Conservation (phyloP, 257 asterid genomes). For the Plantago ovata region DNA sequence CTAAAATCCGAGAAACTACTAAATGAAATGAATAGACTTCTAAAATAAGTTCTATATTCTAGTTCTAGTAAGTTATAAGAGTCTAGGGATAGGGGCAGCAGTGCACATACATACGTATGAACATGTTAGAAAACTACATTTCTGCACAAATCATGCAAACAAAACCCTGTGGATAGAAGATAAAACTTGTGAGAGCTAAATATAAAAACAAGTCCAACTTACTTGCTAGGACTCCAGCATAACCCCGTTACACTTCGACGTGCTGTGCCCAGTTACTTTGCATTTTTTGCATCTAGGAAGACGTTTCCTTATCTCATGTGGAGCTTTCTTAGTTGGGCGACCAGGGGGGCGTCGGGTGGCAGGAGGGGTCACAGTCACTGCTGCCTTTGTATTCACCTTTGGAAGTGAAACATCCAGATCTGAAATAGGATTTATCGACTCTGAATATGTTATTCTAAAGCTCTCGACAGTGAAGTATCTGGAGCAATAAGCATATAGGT, state of each 20-base stretch:
- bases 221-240: slow-evolving; percentile 49
- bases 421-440: slow-evolving; percentile 57
- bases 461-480: slow-evolving; percentile 60
- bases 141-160: no score
- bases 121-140: no score
- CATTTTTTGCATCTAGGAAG: slow-evolving; percentile 91
- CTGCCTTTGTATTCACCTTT: slow-evolving; percentile 39
- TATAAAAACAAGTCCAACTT: slow-evolving; percentile 5
- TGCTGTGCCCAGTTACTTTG: slow-evolving; percentile 93
- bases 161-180: no score
- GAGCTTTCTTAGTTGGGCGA: slow-evolving; percentile 69
- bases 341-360: slow-evolving; percentile 98
- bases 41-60: no score
- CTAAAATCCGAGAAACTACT: no score
- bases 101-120: no score
- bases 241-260: slow-evolving; percentile 87
- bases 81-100: no score
- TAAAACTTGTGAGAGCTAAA: not conserved
- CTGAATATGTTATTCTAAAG: slow-evolving; percentile 71
- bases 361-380: slow-evolving; percentile 79
- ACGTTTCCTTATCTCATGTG: slow-evolving; percentile 60
- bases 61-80: no score
- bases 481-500: slow-evolving; percentile 67
- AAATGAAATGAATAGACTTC: no score
- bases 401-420: slow-evolving; percentile 39